phyloP scores from a whole-genome alignment of 2,329 filamentous ascomycete genomes.

The Plectosphaerella plurivora region DNA sequence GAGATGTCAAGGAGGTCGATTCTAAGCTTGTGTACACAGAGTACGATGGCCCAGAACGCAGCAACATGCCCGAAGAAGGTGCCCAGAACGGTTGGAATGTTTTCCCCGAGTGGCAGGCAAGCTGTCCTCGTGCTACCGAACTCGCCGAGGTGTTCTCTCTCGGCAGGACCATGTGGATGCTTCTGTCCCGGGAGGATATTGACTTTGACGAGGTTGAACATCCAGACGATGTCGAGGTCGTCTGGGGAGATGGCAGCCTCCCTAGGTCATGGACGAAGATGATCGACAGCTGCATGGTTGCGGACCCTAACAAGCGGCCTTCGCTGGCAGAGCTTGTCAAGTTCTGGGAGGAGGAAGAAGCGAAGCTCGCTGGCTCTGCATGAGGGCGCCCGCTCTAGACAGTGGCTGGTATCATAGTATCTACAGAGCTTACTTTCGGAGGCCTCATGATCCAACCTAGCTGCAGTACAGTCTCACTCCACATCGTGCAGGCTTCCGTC shows the following conservation, averaged over 20 bases:
- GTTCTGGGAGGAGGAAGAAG: neutral
- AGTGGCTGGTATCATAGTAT: too few species aligned
- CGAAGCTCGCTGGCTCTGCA: too few species aligned
- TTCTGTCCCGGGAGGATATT: conserved; percentile 1
- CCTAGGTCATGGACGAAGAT: neutral
- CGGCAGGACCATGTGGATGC: conserved; percentile 4
- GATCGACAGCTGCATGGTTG: neutral
- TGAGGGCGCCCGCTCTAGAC: too few species aligned
- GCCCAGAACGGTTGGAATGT: conserved; percentile 3
- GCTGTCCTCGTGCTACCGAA: conserved; percentile 2
- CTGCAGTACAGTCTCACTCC: too few species aligned
- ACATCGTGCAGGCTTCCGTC: too few species aligned
- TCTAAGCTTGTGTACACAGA: conserved; percentile 2
- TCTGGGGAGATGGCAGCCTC: neutral
- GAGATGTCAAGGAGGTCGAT: conserved; percentile 2
- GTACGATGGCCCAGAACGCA: conserved; percentile 2
- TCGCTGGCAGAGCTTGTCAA: neutral
- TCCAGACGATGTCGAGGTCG: neutral
- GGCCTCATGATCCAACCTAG: too few species aligned
- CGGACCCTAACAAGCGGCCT: neutral
- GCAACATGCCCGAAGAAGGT: neutral
- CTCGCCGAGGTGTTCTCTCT: conserved; percentile 5
- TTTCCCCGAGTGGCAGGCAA: neutral
- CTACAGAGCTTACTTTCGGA: too few species aligned
- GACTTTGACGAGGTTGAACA: neutral